phyloP scores from a whole-genome alignment of 192 early-diverging fungal species.

The Phlyctochytrium arcticum region DNA sequence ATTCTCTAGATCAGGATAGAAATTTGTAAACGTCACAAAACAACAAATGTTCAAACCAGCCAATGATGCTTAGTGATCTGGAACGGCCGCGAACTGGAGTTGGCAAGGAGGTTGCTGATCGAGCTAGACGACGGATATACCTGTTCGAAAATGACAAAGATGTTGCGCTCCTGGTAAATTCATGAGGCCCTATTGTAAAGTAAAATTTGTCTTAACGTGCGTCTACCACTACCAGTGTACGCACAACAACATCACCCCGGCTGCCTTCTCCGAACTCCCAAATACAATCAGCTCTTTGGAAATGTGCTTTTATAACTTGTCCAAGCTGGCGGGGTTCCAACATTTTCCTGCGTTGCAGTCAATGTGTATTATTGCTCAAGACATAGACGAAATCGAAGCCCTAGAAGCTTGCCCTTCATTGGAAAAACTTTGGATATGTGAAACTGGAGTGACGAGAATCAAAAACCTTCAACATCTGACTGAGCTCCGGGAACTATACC shows the following conservation, averaged over 20 bases:
- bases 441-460: slow-evolving; percentile 44
- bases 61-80: too few species aligned
- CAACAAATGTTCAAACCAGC: too few species aligned
- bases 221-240: slow-evolving; percentile 22
- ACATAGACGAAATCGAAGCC: slow-evolving; percentile 42
- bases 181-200: not conserved
- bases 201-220: not conserved
- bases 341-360: slow-evolving; percentile 38
- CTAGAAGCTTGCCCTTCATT: slow-evolving; percentile 33
- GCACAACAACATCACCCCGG: slow-evolving; percentile 35
- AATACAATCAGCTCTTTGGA: slow-evolving; percentile 33
- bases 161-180: slow-evolving; percentile 25
- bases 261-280: slow-evolving; percentile 13
- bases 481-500: slow-evolving; percentile 42
- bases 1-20: too few species aligned
- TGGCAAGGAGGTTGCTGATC: too few species aligned
- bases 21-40: too few species aligned
- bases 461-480: slow-evolving; percentile 30
- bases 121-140: too few species aligned
- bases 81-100: too few species aligned
- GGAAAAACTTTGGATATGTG: slow-evolving; percentile 58
- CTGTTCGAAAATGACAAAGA: slow-evolving; percentile 27
- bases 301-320: slow-evolving; percentile 58
- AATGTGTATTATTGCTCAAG: slow-evolving; percentile 56
- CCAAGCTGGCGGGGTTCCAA: slow-evolving; percentile 32